These are phyloP conservation scores for Ampelocalamus luodianensis DNA, from an alignment of 176 grass and related monocot genomes.

Conservation along the genomic window DNA sequence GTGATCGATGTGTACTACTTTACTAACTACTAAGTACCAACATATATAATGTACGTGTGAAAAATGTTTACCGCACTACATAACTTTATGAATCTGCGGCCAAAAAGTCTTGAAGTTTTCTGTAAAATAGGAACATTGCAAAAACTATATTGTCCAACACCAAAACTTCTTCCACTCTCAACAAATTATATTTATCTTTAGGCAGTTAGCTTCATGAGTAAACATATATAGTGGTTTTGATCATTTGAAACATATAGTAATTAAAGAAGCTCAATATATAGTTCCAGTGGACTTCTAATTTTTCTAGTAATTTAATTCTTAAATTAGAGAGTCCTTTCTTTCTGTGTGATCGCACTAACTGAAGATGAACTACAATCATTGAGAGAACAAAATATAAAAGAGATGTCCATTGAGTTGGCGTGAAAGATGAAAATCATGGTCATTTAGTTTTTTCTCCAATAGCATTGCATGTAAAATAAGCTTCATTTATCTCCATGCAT, in stretches of 20 bases:
- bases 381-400: not conserved
- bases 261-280: not conserved
- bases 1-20: not conserved
- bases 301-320: not conserved
- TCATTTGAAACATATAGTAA: not conserved
- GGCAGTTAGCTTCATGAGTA: not conserved
- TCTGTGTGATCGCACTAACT: not conserved
- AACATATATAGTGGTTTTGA: not conserved
- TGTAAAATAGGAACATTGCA: not conserved
- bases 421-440: not conserved
- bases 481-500: not conserved
- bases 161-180: not conserved
- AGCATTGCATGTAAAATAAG: not conserved
- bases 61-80: not conserved
- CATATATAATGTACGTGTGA: not conserved
- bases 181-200: not conserved
- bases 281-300: not conserved
- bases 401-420: not conserved
- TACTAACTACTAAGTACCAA: not conserved
- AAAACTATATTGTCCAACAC: not conserved
- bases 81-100: not conserved
- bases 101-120: not conserved
- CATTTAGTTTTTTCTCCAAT: not conserved
- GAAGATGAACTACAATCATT: not conserved
- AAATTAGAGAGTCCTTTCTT: conserved; percentile 7